phyloP scores from a whole-genome alignment of 768 basidiomycete genomes.

The Rhodotorula paludigena region DNA sequence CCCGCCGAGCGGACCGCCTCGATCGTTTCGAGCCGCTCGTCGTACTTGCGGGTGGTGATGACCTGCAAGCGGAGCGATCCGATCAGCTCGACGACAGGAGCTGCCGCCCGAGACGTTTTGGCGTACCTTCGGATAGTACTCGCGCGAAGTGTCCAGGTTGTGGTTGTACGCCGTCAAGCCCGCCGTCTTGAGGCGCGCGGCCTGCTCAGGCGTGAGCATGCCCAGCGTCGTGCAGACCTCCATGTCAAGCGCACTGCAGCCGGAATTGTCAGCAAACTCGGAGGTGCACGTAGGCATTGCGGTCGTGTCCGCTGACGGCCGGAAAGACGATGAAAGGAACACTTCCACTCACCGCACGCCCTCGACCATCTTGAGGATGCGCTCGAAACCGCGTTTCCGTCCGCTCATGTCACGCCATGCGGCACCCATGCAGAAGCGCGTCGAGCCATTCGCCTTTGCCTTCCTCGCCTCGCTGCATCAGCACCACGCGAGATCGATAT shows the following conservation, averaged over 20 bases:
- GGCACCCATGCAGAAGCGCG: slow-evolving; percentile 97
- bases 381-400: slow-evolving; percentile 86
- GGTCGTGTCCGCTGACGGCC: no score
- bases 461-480: slow-evolving; percentile 64
- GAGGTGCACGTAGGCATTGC: neutral
- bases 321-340: no score
- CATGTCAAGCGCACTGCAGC: slow-evolving; percentile 81
- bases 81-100: no score
- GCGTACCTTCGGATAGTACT: slow-evolving; percentile 83
- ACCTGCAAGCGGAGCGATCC: slow-evolving; percentile 57
- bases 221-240: slow-evolving; percentile 98
- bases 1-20: slow-evolving; percentile 86
- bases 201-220: slow-evolving; percentile 92
- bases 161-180: slow-evolving; percentile 98
- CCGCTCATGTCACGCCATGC: slow-evolving; percentile 95
- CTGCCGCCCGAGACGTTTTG: neutral
- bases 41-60: slow-evolving; percentile 89
- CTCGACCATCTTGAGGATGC: slow-evolving; percentile 82
- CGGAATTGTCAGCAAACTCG: neutral
- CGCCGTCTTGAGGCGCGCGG: slow-evolving; percentile 82
- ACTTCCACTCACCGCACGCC: slow-evolving; percentile 45
- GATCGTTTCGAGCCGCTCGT: slow-evolving; percentile 86
- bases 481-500: neutral
- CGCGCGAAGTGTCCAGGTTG: slow-evolving; percentile 94
- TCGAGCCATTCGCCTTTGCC: slow-evolving; percentile 94